Evolutionary conservation across 768 basidiomycete genomes (phyloP).

Genomic region (Mycena latifolia): DNA sequence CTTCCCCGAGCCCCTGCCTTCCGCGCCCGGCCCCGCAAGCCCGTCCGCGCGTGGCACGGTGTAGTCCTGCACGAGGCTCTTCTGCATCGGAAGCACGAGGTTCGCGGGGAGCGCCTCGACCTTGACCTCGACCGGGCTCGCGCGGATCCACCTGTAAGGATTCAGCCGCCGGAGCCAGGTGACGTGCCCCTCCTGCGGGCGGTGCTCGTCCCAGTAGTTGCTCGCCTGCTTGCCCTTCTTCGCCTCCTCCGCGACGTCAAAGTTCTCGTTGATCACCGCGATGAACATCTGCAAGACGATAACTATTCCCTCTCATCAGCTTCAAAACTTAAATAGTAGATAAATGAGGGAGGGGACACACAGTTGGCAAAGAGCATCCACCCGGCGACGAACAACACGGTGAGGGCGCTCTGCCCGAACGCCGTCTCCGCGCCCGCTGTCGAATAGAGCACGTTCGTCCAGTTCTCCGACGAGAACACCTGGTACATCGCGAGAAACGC

Average conservation of each 20-base stretch:
- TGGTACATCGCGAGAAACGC: conserved; percentile 92
- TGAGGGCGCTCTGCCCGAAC: conserved; percentile 77
- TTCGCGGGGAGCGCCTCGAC: conserved; percentile 80
- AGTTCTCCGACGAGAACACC: conserved; percentile 94
- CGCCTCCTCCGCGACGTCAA: conserved; percentile 90
- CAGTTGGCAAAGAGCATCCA: conserved; percentile 97
- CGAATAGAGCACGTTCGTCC: conserved; percentile 82
- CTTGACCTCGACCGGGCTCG: conserved; percentile 78
- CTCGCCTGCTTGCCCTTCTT: conserved; percentile 87
- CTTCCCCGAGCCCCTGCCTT: too few relatives aligned
- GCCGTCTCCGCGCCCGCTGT: conserved; percentile 70
- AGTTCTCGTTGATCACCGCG: conserved; percentile 97
- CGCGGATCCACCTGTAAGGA: conserved; percentile 87
- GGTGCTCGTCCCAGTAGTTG: conserved; percentile 63
- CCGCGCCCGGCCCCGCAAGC: too few relatives aligned
- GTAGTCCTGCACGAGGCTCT: conserved; percentile 75
- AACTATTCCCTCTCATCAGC: conserved; percentile 61
- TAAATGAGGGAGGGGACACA: conserved; percentile 53
- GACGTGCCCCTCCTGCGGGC: conserved; percentile 2
- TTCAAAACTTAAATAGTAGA: background rate
- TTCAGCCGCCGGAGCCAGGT: conserved; percentile 60
- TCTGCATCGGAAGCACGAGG: conserved; percentile 82
- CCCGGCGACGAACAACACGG: conserved; percentile 76
- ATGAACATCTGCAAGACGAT: conserved; percentile 96
- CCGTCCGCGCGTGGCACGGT: conserved; percentile 42